Evolutionary conservation across 352 stramenopile species (phyloP).

Genomic region (Globisporangium orthogonon): DNA sequence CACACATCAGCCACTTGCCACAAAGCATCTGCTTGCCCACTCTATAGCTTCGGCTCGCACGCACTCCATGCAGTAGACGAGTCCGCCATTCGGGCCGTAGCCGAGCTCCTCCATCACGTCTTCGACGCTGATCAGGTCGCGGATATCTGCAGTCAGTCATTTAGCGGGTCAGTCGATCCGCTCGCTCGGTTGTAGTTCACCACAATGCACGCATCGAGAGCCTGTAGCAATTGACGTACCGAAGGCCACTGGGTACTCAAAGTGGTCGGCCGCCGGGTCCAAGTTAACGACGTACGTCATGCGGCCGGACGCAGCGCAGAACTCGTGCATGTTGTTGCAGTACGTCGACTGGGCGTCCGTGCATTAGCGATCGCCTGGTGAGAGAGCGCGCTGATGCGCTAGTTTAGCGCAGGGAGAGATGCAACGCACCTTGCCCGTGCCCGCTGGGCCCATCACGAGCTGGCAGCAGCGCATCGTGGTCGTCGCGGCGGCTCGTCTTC

Average conservation of each 20-base stretch:
- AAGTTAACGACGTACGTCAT: conserved; percentile 96
- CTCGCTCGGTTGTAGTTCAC: conserved; percentile 1
- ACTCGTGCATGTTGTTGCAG: conserved; percentile 92
- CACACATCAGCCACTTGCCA: background rate
- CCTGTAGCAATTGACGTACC: conserved; percentile 27
- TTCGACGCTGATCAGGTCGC: conserved; percentile 94
- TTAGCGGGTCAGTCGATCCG: background rate
- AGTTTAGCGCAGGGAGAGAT: background rate
- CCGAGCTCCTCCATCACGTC: conserved; percentile 97
- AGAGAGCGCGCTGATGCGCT: background rate
- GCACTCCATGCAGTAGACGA: conserved; percentile 99
- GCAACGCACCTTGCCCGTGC: conserved; percentile 79
- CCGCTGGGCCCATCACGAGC: conserved; percentile 89
- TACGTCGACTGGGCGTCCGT: conserved; percentile 76
- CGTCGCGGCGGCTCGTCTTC: background rate
- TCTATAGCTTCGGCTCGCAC: conserved; percentile 12
- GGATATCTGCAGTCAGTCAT: conserved; percentile 68
- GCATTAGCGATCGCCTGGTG: background rate
- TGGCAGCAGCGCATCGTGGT: conserved; percentile 81
- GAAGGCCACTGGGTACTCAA: conserved; percentile 87
- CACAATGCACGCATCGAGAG: conserved; percentile 8
- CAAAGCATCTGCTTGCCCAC: background rate
- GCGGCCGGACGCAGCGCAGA: conserved; percentile 74
- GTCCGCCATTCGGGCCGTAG: conserved; percentile 96
- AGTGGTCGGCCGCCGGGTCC: conserved; percentile 91